Evolutionary conservation across 768 basidiomycete genomes (phyloP).

Genomic region (Baorangia bicolor): DNA sequence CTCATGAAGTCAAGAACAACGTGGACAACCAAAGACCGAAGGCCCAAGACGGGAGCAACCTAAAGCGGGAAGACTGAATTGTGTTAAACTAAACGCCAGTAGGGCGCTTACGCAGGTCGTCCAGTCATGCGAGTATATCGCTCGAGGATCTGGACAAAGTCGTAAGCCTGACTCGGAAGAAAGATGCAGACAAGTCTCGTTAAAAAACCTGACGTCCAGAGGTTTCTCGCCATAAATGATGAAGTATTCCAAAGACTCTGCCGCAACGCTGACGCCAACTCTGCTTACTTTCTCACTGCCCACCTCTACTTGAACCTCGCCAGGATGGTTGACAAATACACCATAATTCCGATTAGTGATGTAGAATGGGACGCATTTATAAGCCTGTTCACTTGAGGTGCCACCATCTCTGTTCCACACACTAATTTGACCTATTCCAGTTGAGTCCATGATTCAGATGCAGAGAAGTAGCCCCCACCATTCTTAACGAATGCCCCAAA

Average conservation of each 20-base stretch:
- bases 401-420: conserved; percentile 79
- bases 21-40: conserved; percentile 80
- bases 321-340: conserved; percentile 73
- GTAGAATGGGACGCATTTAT: conserved; percentile 69
- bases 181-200: neutral
- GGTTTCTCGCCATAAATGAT: conserved; percentile 69
- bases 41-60: conserved; percentile 68
- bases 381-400: conserved; percentile 66
- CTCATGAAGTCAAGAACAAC: conserved; percentile 69
- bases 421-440: conserved; percentile 49
- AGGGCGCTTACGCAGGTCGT: conserved; percentile 14
- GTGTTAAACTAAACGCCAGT: neutral
- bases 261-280: conserved; percentile 63
- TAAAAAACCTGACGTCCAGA: conserved; percentile 39
- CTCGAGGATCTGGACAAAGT: conserved; percentile 13
- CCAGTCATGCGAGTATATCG: conserved; percentile 23
- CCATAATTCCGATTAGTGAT: conserved; percentile 72
- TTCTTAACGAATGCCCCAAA: conserved; percentile 78
- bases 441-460: conserved; percentile 14
- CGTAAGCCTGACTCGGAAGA: conserved; percentile 5
- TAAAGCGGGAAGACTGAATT: conserved; percentile 27
- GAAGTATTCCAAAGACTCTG: conserved; percentile 65
- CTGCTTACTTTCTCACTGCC: conserved; percentile 64
- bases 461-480: conserved; percentile 42
- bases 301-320: conserved; percentile 75